Percentiles rank a stretch among this genome's conserved stretches.
Evolutionary conservation across 202 grass and related monocot species (phyloP).

Genomic region (Setaria italica): DNA sequence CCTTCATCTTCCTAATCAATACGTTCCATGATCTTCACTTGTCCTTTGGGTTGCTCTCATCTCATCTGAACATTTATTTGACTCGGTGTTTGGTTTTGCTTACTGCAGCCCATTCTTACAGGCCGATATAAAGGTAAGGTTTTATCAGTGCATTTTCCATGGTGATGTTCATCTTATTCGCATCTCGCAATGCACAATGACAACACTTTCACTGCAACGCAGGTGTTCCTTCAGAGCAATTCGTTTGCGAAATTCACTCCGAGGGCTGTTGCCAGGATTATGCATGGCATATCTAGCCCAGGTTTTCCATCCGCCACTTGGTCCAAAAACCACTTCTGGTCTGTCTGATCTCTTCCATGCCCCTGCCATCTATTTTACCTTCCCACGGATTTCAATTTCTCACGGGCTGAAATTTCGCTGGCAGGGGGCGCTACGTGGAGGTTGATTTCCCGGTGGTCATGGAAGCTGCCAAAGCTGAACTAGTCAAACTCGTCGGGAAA

Average conservation of each 20-base stretch:
- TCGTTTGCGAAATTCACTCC: constrained; percentile 82
- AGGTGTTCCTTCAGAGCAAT: constrained; percentile 97
- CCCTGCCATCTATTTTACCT: neutral
- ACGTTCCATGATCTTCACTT: constrained; percentile 9
- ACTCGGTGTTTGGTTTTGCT: constrained; percentile 35
- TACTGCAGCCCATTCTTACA: constrained; percentile 81
- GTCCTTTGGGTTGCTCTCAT: constrained; percentile 19
- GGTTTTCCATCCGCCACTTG: constrained; percentile 80
- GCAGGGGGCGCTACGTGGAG: constrained; percentile 86
- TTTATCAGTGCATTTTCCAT: neutral
- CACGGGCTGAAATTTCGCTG: neutral
- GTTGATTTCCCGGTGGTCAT: constrained; percentile 87
- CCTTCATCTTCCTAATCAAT: constrained; percentile 31
- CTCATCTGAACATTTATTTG: constrained; percentile 2
- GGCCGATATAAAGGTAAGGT: constrained; percentile 88
- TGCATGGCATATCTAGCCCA: constrained; percentile 90
- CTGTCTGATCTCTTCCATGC: neutral
- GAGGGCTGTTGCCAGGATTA: constrained; percentile 87
- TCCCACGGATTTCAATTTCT: neutral
- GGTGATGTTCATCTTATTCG: neutral
- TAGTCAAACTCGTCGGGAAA: constrained; percentile 74
- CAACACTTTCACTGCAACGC: constrained; percentile 7
- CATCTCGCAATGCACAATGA: constrained; percentile 13
- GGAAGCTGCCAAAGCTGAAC: constrained; percentile 87
- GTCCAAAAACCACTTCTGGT: constrained; percentile 94